Evolutionary conservation across 2,329 filamentous ascomycete genomes (phyloP).

Genomic region (Mariannaea sp.): DNA sequence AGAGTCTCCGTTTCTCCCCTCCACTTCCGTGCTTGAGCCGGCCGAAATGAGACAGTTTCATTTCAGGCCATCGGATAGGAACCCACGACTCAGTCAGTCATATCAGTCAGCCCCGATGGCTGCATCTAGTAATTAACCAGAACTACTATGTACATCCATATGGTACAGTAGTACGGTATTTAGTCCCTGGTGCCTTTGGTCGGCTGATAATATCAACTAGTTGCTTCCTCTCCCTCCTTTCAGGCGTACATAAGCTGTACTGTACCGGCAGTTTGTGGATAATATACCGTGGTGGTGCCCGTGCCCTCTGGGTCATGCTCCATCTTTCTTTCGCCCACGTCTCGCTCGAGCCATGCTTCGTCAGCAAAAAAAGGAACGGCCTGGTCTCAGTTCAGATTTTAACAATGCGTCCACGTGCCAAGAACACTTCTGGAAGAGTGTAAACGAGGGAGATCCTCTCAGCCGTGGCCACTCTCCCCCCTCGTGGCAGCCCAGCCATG

Average conservation of each 20-base stretch:
- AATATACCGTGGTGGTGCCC: no score
- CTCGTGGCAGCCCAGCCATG: slow-evolving; percentile 21
- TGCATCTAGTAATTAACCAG: no score
- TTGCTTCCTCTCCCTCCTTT: slow-evolving; percentile 10
- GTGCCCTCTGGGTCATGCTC: neutral
- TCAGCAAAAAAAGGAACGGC: slow-evolving; percentile 16
- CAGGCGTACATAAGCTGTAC: neutral
- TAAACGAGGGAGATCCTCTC: slow-evolving; percentile 16
- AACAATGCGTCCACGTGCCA: slow-evolving; percentile 23
- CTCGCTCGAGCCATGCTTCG: slow-evolving; percentile 14
- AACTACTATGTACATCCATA: no score
- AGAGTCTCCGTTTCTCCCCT: neutral
- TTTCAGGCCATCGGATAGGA: slow-evolving; percentile 5
- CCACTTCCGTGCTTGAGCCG: neutral
- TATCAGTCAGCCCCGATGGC: no score
- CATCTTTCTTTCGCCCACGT: slow-evolving; percentile 11
- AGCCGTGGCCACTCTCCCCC: slow-evolving; percentile 16
- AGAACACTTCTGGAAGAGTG: slow-evolving; percentile 30
- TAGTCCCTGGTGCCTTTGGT: no score
- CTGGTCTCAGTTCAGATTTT: slow-evolving; percentile 16
- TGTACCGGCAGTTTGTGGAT: neutral
- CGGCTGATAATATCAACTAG: no score
- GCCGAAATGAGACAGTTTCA: slow-evolving; percentile 16
- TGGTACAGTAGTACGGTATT: no score
- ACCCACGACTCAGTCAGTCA: slow-evolving; percentile 20